Conservation (phyloP, 768 basidiomycete genomes). For the Trametes cinnabarina region DNA sequence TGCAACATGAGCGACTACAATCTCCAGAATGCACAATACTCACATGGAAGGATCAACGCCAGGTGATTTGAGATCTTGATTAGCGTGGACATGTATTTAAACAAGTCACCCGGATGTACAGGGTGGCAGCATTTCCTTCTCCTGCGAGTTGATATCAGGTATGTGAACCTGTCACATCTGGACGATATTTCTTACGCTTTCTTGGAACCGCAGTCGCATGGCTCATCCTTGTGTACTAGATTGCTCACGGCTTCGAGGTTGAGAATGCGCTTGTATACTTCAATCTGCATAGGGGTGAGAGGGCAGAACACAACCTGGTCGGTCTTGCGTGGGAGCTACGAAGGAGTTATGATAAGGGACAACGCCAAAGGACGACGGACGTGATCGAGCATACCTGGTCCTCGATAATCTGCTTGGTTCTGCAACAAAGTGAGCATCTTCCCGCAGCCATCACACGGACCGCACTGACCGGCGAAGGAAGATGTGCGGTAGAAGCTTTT, state of each 20-base stretch:
- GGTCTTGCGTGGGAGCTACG: constrained; percentile 79
- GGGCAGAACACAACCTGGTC: constrained; percentile 96
- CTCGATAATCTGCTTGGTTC: constrained; percentile 77
- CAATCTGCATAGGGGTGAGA: constrained; percentile 65
- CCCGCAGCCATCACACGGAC: not conserved
- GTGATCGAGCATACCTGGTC: constrained; percentile 42
- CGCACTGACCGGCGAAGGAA: constrained; percentile 70
- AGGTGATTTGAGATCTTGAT: constrained; percentile 90
- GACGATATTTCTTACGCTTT: constrained; percentile 53
- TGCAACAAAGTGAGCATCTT: constrained; percentile 15
- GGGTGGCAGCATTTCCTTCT: constrained; percentile 59
- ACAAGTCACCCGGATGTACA: constrained; percentile 49
- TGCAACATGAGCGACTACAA: not conserved
- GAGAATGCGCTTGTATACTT: constrained; percentile 72
- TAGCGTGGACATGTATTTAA: constrained; percentile 77
- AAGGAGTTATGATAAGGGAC: not conserved
- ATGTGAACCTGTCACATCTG: no score
- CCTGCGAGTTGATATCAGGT: constrained; percentile 39
- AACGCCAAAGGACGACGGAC: not conserved
- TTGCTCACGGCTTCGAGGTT: constrained; percentile 64
- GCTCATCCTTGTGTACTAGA: constrained; percentile 66
- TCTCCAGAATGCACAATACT: not conserved
- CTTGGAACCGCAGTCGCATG: constrained; percentile 67
- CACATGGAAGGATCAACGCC: constrained; percentile 81
- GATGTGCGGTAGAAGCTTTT: constrained; percentile 73